These are phyloP conservation scores for Diplogelasinospora grovesii DNA, from an alignment of 495 filamentous ascomycete genomes.

Conservation along the genomic window DNA sequence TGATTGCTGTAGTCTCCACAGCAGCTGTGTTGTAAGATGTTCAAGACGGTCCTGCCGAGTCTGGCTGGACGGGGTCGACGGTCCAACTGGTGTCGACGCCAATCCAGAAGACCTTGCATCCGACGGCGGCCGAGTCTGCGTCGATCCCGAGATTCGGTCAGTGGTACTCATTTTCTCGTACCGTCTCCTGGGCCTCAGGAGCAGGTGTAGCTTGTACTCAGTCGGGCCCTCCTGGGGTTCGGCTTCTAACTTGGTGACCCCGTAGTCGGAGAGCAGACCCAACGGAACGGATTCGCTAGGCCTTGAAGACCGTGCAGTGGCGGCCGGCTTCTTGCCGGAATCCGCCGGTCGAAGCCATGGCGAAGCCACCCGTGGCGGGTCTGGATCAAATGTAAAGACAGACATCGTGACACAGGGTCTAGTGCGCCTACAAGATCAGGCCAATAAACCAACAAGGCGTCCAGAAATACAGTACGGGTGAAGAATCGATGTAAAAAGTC, in stretches of 20 bases:
- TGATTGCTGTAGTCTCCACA: constrained; percentile 94
- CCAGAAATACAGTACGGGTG: no score
- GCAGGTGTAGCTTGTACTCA: constrained; percentile 94
- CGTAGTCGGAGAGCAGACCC: constrained; percentile 59
- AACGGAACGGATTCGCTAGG: constrained; percentile 28
- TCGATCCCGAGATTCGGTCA: constrained; percentile 39
- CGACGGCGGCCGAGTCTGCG: constrained; percentile 51
- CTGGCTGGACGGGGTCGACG: constrained; percentile 41
- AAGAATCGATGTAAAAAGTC: no score
- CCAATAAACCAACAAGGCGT: no score
- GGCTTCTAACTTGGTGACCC: constrained; percentile 70
- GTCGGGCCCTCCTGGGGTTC: constrained; percentile 92
- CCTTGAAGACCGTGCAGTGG: constrained; percentile 23
- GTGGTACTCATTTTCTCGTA: constrained; percentile 55
- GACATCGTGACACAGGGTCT: constrained; percentile 54
- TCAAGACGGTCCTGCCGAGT: constrained; percentile 77
- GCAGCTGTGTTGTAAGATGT: constrained; percentile 85
- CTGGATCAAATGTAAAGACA: constrained; percentile 89
- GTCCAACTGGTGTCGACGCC: constrained; percentile 15
- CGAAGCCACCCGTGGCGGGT: constrained; percentile 79
- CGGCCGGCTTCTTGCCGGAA: constrained; percentile 22
- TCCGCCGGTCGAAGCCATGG: constrained; percentile 66
- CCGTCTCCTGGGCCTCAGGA: constrained; percentile 68
- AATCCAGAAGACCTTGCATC: constrained; percentile 48
- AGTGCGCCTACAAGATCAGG: no score